Percentiles rank a stretch among this genome's conserved stretches.
Conservation (phyloP, 2,329 filamentous ascomycete species). For the Cephalotrichum gorgonifer region DNA sequence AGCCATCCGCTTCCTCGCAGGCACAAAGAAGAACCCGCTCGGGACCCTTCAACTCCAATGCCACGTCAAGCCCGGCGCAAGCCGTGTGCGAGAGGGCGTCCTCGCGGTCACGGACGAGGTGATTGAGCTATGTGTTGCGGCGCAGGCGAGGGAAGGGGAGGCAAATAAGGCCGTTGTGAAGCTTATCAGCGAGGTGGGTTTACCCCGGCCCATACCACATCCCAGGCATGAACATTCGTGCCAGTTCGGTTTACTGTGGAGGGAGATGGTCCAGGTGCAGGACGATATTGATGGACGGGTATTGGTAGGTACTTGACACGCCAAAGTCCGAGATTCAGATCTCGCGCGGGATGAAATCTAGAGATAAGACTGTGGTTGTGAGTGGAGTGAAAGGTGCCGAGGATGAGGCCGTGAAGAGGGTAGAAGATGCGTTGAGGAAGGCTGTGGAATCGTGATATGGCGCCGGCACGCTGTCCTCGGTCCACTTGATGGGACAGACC, state of each 20-base stretch:
- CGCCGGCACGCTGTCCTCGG: no score
- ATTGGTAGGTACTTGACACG: slow-evolving; percentile 34
- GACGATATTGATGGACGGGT: neutral
- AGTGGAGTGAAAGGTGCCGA: slow-evolving; percentile 22
- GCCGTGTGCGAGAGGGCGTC: slow-evolving; percentile 51
- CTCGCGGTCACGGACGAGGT: slow-evolving; percentile 40
- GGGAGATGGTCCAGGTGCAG: neutral
- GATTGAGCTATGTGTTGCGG: slow-evolving; percentile 56
- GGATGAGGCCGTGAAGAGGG: slow-evolving; percentile 14
- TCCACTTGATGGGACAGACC: no score
- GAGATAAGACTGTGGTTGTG: slow-evolving; percentile 50
- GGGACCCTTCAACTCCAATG: slow-evolving; percentile 50
- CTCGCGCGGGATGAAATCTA: slow-evolving; percentile 51
- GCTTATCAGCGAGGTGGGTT: slow-evolving; percentile 47
- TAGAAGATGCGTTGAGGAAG: slow-evolving; percentile 7
- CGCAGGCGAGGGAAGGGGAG: slow-evolving; percentile 55
- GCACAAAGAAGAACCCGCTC: slow-evolving; percentile 29
- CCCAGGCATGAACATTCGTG: no score
- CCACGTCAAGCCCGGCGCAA: slow-evolving; percentile 57
- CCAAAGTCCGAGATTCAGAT: slow-evolving; percentile 56
- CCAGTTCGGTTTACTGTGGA: no score
- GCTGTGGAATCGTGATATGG: neutral
- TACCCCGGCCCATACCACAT: no score
- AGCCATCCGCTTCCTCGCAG: slow-evolving; percentile 29
- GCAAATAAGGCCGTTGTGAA: slow-evolving; percentile 57